Evolutionary conservation across 163 green algal species (phyloP), one percentile per base, ranked within the genome.

Genomic region (Scenedesmus sp.): DNA sequence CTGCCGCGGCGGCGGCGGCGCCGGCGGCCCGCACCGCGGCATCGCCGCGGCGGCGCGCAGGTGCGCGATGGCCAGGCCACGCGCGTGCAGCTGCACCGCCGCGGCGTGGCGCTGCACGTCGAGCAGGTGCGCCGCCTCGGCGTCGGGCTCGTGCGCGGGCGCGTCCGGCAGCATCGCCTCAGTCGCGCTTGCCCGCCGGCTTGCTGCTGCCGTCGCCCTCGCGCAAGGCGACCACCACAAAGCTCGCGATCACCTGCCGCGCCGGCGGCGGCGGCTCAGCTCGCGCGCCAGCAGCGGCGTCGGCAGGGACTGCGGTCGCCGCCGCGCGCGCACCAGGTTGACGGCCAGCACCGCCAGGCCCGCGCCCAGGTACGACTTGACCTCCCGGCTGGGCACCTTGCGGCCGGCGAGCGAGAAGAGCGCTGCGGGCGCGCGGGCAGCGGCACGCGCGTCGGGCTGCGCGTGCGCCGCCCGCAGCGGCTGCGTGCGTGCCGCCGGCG

Each of bases 321-420:
- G 48, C 57, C 18, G 31, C 31, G 0, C 17, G 57, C 73, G 44
- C 62, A 81, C 75, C 64, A 63, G 36, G 39, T 83, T 76, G 24
- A 83, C 75, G 4, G 54, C 75, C 15, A 83, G 44, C 58, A 83
- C 75, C 31, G 75, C 75, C 42, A 83, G 29, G 2, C 63, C 75
- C 10, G 64, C 75, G n/a, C 75, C 75, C 9, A 83, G 29, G 42
- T 62, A 56, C 13, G 57, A 42, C 45, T 77, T 76, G 36, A 44
- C 64, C 26, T 83, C 75, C 4, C 51, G 22, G 20, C 65, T 14
- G 1, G 65, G 54, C 14, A 77, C 34, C 6, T 26, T 22, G 13
- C 26, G 34, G 15, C 69, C 58, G 29, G 64, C 64, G 0, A 48
- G 11, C 4, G 36, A 47, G 47, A 77, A 83, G 20, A 83, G 15